Conservation (phyloP, 768 basidiomycete genomes). For the Ramaria sp. region DNA sequence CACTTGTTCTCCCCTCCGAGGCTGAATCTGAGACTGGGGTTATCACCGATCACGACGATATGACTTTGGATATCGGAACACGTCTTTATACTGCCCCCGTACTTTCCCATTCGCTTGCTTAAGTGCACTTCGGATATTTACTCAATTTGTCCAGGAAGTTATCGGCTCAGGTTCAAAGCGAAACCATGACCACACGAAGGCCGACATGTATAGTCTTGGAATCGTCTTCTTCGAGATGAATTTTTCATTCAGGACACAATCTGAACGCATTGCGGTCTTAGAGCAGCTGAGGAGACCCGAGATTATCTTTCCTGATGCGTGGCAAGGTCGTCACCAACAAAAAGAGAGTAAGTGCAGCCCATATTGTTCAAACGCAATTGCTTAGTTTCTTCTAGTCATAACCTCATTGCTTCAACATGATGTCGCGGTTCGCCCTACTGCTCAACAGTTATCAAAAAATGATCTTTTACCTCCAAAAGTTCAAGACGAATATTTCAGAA, state of each 20-base stretch:
- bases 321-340: slow-evolving; percentile 58
- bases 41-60: slow-evolving; percentile 41
- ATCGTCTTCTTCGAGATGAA: slow-evolving; percentile 99
- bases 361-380: not conserved
- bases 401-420: slow-evolving; percentile 74
- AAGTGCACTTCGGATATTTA: not conserved
- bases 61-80: slow-evolving; percentile 86
- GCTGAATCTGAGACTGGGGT: slow-evolving; percentile 28
- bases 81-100: slow-evolving; percentile 90
- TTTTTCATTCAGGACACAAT: slow-evolving; percentile 66
- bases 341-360: slow-evolving; percentile 45
- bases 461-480: slow-evolving; percentile 61
- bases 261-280: slow-evolving; percentile 77
- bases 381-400: slow-evolving; percentile 43
- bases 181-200: slow-evolving; percentile 61
- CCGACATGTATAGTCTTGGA: slow-evolving; percentile 91
- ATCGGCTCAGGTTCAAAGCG: not conserved
- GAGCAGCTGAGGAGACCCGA: slow-evolving; percentile 64
- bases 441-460: slow-evolving; percentile 75
- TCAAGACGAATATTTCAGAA: slow-evolving; percentile 81
- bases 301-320: slow-evolving; percentile 67
- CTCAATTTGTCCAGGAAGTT: not conserved
- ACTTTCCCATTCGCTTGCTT: not conserved
- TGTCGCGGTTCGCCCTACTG: slow-evolving; percentile 65
- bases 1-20: slow-evolving; percentile 66